Evolutionary conservation across 768 basidiomycete species (phyloP).

Genomic region (Podaxis sp.): DNA sequence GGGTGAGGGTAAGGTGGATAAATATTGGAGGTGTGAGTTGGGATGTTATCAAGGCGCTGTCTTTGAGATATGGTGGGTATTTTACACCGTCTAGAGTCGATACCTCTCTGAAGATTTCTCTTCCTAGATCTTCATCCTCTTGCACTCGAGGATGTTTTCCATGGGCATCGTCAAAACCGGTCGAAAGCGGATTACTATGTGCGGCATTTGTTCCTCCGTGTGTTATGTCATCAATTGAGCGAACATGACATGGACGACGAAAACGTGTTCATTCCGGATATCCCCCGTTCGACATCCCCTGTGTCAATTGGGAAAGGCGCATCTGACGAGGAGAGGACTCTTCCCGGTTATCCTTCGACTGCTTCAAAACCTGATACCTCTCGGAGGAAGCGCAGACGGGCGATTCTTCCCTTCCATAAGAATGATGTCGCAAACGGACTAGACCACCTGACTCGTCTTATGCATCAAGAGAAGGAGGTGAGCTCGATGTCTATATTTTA

Average conservation of each 20-base stretch:
- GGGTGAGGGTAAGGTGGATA: conserved; percentile 76
- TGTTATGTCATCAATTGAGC: conserved; percentile 62
- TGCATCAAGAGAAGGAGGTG: conserved; percentile 26
- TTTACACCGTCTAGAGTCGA: not conserved
- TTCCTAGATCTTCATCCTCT: conserved; percentile 64
- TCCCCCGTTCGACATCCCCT: conserved; percentile 37
- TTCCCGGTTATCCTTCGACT: not conserved
- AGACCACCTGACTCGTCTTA: conserved; percentile 19
- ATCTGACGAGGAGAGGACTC: conserved; percentile 8
- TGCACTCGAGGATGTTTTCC: conserved; percentile 69
- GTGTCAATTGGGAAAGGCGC: conserved; percentile 23
- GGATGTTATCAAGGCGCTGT: conserved; percentile 71
- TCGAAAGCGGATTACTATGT: conserved; percentile 73
- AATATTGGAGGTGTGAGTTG: conserved; percentile 68
- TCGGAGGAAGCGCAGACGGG: conserved; percentile 3
- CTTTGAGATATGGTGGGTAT: conserved; percentile 59
- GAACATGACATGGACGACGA: conserved; percentile 18
- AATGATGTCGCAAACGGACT: conserved; percentile 17
- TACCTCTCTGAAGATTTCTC: not conserved
- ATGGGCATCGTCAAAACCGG: conserved; percentile 50
- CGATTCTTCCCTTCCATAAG: conserved; percentile 26
- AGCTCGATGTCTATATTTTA: conserved; percentile 1
- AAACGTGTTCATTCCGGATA: conserved; percentile 27
- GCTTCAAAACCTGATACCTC: not conserved
- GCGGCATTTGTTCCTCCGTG: conserved; percentile 68